Evolutionary conservation across 148 eudicot genomes (phyloP).

Genomic region (Cornus suecica): DNA sequence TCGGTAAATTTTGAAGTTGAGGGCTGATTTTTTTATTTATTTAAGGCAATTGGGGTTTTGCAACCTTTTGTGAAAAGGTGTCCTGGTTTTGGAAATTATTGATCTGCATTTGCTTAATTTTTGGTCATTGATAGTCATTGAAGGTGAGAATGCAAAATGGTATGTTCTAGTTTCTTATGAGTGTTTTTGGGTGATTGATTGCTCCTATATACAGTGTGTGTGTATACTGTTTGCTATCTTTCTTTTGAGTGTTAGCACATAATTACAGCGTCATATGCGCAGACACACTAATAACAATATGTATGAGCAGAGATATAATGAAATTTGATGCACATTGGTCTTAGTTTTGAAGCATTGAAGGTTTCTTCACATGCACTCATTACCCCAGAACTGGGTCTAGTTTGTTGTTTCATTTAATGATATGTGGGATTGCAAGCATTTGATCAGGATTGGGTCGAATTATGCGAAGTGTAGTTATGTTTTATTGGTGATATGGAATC

Average conservation of each 20-base stretch:
- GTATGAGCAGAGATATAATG: constrained; percentile 6
- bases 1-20: background rate
- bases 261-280: no score
- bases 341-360: background rate
- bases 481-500: background rate
- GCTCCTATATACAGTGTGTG: background rate
- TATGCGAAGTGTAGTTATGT: background rate
- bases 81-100: background rate
- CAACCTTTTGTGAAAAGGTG: background rate
- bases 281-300: no score
- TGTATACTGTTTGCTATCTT: background rate
- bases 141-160: constrained; percentile 14
- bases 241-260: no score
- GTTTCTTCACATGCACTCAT: background rate
- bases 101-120: background rate
- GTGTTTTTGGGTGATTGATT: background rate
- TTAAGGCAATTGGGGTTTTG: constrained; percentile 9
- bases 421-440: background rate
- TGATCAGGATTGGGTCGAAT: background rate
- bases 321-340: background rate
- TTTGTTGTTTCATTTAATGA: background rate
- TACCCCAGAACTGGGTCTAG: background rate
- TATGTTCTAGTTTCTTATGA: background rate
- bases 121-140: background rate
- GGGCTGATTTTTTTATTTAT: constrained; percentile 9